These are phyloP conservation scores for Phytopythium montanum DNA, from an alignment of 352 stramenopile genomes.

Conservation along the genomic window DNA sequence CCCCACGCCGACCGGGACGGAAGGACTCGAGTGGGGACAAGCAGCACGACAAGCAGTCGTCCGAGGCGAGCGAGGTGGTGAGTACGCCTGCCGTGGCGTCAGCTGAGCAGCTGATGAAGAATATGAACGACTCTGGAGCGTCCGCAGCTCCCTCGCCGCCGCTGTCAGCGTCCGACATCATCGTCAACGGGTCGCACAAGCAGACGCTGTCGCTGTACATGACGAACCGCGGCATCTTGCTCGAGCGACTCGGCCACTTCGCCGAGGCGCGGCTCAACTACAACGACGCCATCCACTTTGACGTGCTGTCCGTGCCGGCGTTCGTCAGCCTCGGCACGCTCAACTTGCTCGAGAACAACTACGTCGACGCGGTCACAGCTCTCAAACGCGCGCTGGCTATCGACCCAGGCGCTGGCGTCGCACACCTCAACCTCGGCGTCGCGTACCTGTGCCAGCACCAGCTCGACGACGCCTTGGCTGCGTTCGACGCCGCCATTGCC, in stretches of 20 bases:
- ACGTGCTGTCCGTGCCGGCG: constrained; percentile 48
- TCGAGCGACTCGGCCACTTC: constrained; percentile 48
- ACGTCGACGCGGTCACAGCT: constrained; percentile 23
- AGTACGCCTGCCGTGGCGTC: background rate
- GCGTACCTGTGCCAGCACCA: constrained; percentile 36
- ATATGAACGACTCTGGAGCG: background rate
- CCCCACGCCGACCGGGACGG: background rate
- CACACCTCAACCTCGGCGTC: constrained; percentile 58
- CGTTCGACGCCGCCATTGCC: constrained; percentile 52
- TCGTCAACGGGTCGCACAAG: constrained; percentile 50
- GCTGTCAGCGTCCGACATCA: constrained; percentile 10
- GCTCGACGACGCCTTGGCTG: constrained; percentile 22
- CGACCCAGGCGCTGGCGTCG: constrained; percentile 46
- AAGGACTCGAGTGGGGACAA: background rate
- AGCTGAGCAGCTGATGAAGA: constrained; percentile 7
- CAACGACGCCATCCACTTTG: constrained; percentile 59
- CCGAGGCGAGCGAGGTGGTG: background rate
- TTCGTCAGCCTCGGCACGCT: constrained; percentile 67
- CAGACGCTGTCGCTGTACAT: constrained; percentile 69
- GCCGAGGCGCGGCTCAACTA: constrained; percentile 53
- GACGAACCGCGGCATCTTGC: constrained; percentile 63
- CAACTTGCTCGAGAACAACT: constrained; percentile 33
- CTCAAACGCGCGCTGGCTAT: constrained; percentile 47
- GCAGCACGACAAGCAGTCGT: background rate
- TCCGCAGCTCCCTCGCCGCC: background rate